These are phyloP conservation scores for Clavispora fructus DNA, from an alignment of 805 yeast genomes.

Conservation along the genomic window DNA sequence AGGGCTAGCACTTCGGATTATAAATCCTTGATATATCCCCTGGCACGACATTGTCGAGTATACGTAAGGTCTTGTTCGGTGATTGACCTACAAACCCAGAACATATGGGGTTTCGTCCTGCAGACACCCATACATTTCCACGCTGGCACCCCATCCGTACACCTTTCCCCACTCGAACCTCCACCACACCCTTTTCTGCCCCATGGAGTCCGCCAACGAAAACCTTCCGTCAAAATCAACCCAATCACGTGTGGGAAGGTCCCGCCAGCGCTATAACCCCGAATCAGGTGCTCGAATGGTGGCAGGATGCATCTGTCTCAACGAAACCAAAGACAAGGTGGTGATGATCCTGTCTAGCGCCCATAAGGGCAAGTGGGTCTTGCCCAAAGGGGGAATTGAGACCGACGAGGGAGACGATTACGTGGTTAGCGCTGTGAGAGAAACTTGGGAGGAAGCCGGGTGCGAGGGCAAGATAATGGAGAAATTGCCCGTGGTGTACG, in stretches of 20 bases:
- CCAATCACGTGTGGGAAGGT: constrained; percentile 48
- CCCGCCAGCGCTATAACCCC: constrained; percentile 53
- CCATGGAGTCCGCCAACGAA: constrained; percentile 1
- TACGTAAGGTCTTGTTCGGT: too few relatives aligned
- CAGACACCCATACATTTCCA: too few relatives aligned
- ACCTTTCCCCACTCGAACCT: neutral
- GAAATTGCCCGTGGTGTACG: constrained; percentile 63
- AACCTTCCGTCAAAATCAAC: constrained; percentile 9
- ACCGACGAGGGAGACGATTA: constrained; percentile 59
- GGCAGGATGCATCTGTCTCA: constrained; percentile 85
- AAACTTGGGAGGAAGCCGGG: constrained; percentile 98
- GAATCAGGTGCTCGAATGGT: constrained; percentile 77
- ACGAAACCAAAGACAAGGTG: constrained; percentile 52
- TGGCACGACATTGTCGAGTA: too few relatives aligned
- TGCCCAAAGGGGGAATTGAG: constrained; percentile 97
- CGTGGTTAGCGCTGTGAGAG: constrained; percentile 63
- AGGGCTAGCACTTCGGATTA: too few relatives aligned
- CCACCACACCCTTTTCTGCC: neutral
- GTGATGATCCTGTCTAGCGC: constrained; percentile 75
- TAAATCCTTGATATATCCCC: too few relatives aligned
- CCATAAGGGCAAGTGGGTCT: constrained; percentile 68
- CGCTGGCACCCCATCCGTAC: neutral
- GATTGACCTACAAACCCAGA: too few relatives aligned
- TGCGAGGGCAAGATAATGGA: constrained; percentile 58
- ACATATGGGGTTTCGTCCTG: too few relatives aligned